Evolutionary conservation across 1,284 basidiomycete genomes (phyloP).

Genomic region (Trichosporon sp.): DNA sequence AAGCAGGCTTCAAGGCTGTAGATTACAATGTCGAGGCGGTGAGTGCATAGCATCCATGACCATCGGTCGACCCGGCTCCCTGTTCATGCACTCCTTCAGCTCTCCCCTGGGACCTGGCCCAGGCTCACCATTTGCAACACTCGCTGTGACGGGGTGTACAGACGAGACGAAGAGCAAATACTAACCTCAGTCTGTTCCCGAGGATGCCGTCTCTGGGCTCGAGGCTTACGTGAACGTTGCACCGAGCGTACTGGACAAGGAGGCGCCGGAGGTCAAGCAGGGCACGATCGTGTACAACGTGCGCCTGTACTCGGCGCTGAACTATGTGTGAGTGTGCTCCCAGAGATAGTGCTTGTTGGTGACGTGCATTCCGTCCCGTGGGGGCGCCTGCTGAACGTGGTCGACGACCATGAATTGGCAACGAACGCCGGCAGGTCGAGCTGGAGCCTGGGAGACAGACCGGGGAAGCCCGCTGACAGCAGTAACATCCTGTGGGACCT

Average conservation of each 20-base stretch:
- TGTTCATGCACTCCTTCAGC: not conserved
- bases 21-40: not conserved
- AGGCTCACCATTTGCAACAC: too few species aligned
- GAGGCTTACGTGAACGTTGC: not conserved
- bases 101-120: too few species aligned
- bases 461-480: not conserved
- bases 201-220: not conserved
- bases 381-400: too few species aligned
- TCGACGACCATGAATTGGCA: too few species aligned
- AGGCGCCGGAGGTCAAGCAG: not conserved
- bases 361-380: too few species aligned
- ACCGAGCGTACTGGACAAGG: not conserved
- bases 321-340: not conserved
- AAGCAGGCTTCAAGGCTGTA: not conserved
- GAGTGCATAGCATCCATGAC: not conserved
- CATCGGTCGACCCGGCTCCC: not conserved
- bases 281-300: not conserved
- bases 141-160: too few species aligned
- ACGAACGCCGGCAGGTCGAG: too few species aligned
- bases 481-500: not conserved
- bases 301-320: not conserved
- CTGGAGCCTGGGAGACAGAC: too few species aligned
- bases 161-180: too few species aligned
- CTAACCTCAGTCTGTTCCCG: not conserved
- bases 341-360: not conserved